phyloP scores from a whole-genome alignment of 2,329 filamentous ascomycete species.

The Lasiodiplodia theobromae region DNA sequence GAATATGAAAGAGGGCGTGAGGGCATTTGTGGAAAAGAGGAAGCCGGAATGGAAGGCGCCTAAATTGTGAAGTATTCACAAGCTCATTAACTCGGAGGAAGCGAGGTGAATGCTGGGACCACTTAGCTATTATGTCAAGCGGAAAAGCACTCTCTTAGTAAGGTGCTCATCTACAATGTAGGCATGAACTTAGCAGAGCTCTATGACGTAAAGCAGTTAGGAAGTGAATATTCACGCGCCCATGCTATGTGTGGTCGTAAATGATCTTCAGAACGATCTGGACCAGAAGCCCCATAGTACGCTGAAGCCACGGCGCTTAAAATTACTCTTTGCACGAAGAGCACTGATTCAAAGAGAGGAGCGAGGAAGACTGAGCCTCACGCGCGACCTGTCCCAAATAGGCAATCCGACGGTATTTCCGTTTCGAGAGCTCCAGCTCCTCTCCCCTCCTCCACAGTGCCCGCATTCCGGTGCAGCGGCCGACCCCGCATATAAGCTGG shows the following conservation, averaged over 20 bases:
- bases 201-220: neutral
- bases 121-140: neutral
- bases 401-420: slow-evolving; percentile 25
- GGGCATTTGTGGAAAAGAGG: slow-evolving; percentile 79
- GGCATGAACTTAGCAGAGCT: neutral
- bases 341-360: neutral
- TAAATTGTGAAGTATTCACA: slow-evolving; percentile 38
- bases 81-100: neutral
- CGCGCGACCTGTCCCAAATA: slow-evolving; percentile 17
- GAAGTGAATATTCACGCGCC: neutral
- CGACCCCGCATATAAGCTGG: slow-evolving; percentile 21
- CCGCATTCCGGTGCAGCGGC: slow-evolving; percentile 11
- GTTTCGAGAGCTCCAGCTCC: slow-evolving; percentile 23
- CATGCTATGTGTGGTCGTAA: neutral
- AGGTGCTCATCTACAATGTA: neutral
- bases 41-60: slow-evolving; percentile 69
- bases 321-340: neutral
- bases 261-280: neutral
- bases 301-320: neutral
- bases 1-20: slow-evolving; percentile 77
- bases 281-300: neutral
- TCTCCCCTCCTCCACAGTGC: slow-evolving; percentile 16
- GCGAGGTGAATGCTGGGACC: neutral
- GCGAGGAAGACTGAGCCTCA: neutral
- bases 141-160: neutral